These are phyloP conservation scores for Pulveroboletus frians DNA, from an alignment of 768 basidiomycete genomes.

Conservation along the genomic window DNA sequence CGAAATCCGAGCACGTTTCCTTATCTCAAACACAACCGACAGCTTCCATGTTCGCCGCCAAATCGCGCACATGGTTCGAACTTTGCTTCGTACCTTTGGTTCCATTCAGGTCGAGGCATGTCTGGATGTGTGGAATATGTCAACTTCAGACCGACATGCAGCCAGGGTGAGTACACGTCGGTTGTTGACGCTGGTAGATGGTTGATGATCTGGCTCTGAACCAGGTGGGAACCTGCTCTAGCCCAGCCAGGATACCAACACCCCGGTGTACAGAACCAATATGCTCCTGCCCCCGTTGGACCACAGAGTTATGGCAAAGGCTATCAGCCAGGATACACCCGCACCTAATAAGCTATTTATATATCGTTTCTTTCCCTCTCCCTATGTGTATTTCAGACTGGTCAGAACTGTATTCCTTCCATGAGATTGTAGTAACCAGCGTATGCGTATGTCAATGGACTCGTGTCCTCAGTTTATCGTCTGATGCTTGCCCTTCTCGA, in stretches of 20 bases:
- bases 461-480: background rate
- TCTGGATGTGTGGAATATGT: conserved; percentile 73
- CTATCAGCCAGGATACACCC: conserved; percentile 29
- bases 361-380: background rate
- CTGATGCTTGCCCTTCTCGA: conserved; percentile 2
- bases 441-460: background rate
- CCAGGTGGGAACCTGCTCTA: conserved; percentile 34
- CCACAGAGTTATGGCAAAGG: conserved; percentile 14
- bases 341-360: conserved; percentile 9
- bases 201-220: background rate
- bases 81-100: conserved; percentile 70
- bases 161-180: conserved; percentile 38
- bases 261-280: conserved; percentile 26
- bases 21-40: background rate
- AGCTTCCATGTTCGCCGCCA: conserved; percentile 61
- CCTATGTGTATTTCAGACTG: background rate
- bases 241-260: conserved; percentile 34
- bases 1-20: background rate
- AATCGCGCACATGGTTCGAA: conserved; percentile 69
- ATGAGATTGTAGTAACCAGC: background rate
- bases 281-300: conserved; percentile 2
- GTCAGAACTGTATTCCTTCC: background rate
- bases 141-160: conserved; percentile 54
- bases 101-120: conserved; percentile 53
- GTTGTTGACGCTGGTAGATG: background rate